Conservation (phyloP, 257 asterid genomes). For the Solanum phureja region DNA sequence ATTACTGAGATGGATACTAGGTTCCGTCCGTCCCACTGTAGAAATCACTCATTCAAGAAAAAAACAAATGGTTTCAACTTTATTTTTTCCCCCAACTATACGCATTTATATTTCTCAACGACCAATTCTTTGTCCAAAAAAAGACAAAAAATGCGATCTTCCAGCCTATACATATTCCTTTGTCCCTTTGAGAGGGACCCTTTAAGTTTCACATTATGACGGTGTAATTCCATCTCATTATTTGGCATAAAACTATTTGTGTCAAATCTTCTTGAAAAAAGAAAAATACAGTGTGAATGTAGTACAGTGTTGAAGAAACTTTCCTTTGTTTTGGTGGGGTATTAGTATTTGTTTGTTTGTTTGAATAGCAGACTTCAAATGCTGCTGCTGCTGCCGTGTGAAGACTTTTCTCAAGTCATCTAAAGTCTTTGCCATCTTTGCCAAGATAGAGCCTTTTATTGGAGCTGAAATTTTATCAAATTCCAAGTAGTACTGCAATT, state of each 20-base stretch:
- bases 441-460: neutral
- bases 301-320: neutral
- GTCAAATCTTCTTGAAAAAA: neutral
- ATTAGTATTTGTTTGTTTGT: neutral
- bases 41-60: neutral
- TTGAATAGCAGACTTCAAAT: neutral
- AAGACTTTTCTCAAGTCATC: conserved; percentile 12
- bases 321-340: neutral
- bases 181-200: neutral
- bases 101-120: neutral
- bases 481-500: neutral
- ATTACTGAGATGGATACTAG: too few relatives aligned
- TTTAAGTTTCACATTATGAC: neutral
- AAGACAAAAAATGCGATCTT: neutral
- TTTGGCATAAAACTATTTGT: neutral
- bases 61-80: neutral
- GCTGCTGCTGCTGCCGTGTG: conserved; percentile 12
- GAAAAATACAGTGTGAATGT: neutral
- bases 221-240: neutral
- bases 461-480: neutral
- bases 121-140: neutral
- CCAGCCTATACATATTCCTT: neutral
- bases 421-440: neutral
- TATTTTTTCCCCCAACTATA: neutral
- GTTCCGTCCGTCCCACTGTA: too few relatives aligned